phyloP scores from a whole-genome alignment of 768 basidiomycete species.

The Suillus luteus region DNA sequence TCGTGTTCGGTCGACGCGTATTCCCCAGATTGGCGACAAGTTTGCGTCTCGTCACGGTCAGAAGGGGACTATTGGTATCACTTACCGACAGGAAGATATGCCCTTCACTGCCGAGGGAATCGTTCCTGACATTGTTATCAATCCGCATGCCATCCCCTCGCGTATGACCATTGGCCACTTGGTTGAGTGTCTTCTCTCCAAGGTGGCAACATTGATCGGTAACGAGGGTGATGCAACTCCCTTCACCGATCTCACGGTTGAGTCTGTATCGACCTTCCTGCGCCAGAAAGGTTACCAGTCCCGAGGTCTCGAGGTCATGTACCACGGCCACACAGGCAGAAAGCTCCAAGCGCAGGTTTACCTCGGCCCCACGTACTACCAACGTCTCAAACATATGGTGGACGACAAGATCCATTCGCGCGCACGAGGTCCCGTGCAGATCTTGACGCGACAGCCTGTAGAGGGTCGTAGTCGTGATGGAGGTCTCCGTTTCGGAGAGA shows the following conservation, averaged over 20 bases:
- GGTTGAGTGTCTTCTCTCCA: constrained; percentile 96
- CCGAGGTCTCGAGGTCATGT: constrained; percentile 97
- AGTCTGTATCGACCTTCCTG: constrained; percentile 93
- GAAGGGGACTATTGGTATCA: constrained; percentile 99
- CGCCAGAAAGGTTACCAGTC: constrained; percentile 93
- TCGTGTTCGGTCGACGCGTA: constrained; percentile 91
- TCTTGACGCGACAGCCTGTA: constrained; percentile 95
- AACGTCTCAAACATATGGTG: constrained; percentile 99
- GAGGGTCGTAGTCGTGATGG: constrained; percentile 99
- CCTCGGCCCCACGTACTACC: constrained; percentile 98
- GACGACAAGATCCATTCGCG: constrained; percentile 99
- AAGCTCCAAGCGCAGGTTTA: constrained; percentile 99
- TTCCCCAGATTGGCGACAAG: constrained; percentile 98
- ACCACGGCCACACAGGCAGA: constrained; percentile 97
- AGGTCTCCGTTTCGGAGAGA: constrained; percentile 99
- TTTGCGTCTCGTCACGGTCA: constrained; percentile 99
- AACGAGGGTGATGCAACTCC: constrained; percentile 99
- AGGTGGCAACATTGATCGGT: constrained; percentile 94
- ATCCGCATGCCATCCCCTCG: constrained; percentile 99
- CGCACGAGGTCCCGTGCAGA: constrained; percentile 96
- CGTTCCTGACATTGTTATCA: constrained; percentile 96
- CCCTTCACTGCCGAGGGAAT: constrained; percentile 98
- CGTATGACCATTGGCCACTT: constrained; percentile 99
- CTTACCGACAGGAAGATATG: constrained; percentile 99
- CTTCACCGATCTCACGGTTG: constrained; percentile 97